Percentiles rank a stretch among this genome's conserved stretches.
These are phyloP conservation scores for Candida insectorum DNA, from an alignment of 805 yeast genomes.

Conservation along the genomic window DNA sequence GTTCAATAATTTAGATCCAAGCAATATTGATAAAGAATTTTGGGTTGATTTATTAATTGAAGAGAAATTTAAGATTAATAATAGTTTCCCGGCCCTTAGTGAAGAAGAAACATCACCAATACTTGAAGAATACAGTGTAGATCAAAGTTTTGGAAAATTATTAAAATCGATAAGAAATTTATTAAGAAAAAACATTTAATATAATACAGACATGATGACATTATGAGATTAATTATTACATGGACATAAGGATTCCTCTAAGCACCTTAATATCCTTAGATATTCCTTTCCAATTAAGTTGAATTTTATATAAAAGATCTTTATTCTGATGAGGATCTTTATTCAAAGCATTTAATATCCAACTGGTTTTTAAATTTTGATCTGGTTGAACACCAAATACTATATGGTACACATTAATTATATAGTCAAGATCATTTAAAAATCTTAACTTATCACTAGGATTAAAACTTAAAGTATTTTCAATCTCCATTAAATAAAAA, in stretches of 20 bases:
- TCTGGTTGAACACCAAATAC: slow-evolving; percentile 14
- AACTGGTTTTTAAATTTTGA: slow-evolving; percentile 15
- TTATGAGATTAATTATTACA: not conserved
- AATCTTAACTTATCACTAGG: slow-evolving; percentile 10
- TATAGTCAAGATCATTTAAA: slow-evolving; percentile 15
- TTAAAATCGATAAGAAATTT: slow-evolving; percentile 15
- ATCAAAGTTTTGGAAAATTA: slow-evolving; percentile 25
- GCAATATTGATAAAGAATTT: slow-evolving; percentile 39
- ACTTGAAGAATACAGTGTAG: slow-evolving; percentile 21
- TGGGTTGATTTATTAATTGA: slow-evolving; percentile 45
- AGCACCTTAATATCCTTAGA: slow-evolving; percentile 10
- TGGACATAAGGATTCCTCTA: slow-evolving; percentile 7
- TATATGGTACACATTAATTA: slow-evolving; percentile 13
- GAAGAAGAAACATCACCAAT: slow-evolving; percentile 12
- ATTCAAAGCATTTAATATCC: slow-evolving; percentile 18
- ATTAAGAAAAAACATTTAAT: slow-evolving; percentile 4
- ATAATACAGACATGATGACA: not conserved
- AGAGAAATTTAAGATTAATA: slow-evolving; percentile 34
- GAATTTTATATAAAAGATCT: slow-evolving; percentile 10
- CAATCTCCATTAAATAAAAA: slow-evolving; percentile 17
- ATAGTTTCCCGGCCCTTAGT: slow-evolving; percentile 37
- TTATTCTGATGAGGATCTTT: slow-evolving; percentile 5
- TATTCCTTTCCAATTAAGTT: slow-evolving; percentile 16
- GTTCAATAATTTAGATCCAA: slow-evolving; percentile 47
- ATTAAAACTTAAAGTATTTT: slow-evolving; percentile 11